phyloP scores from a whole-genome alignment of 2,329 filamentous ascomycete species.

The Trichoderma arundinaceum region DNA sequence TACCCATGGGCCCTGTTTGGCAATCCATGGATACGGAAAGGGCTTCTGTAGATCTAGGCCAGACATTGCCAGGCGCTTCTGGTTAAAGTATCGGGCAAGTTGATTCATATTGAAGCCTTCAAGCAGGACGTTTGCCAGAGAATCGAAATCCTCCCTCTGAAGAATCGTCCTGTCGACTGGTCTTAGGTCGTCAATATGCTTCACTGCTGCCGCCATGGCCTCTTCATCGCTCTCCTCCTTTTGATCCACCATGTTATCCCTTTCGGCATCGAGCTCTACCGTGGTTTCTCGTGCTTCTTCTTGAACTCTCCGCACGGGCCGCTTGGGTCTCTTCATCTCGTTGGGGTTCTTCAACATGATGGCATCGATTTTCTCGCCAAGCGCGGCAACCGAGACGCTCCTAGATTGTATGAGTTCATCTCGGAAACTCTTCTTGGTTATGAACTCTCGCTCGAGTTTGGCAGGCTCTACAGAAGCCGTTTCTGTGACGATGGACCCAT shows the following conservation, averaged over 20 bases:
- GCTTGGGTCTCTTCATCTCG: constrained; percentile 37
- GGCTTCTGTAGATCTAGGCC: constrained; percentile 13
- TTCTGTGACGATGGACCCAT: neutral
- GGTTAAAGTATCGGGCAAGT: constrained; percentile 50
- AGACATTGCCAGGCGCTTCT: neutral
- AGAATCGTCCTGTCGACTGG: constrained; percentile 50
- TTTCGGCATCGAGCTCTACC: constrained; percentile 42
- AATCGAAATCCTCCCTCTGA: constrained; percentile 48
- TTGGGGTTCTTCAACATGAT: constrained; percentile 54
- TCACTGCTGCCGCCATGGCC: constrained; percentile 45
- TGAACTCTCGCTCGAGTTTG: neutral
- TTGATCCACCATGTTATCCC: constrained; percentile 38
- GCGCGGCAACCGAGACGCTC: constrained; percentile 43
- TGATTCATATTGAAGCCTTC: constrained; percentile 56
- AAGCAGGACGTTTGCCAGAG: constrained; percentile 47
- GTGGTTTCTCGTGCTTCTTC: constrained; percentile 30
- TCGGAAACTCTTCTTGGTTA: constrained; percentile 28
- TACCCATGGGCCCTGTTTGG: constrained; percentile 50
- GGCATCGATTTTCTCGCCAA: constrained; percentile 49
- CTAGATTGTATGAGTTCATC: constrained; percentile 41
- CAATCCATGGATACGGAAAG: constrained; percentile 50
- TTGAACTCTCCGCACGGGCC: constrained; percentile 33
- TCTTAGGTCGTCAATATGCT: constrained; percentile 56
- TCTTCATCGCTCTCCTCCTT: constrained; percentile 38
- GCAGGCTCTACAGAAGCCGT: neutral